Evolutionary conservation across 169 alveolate species (phyloP).

Genomic region (Plasmodium inui): DNA sequence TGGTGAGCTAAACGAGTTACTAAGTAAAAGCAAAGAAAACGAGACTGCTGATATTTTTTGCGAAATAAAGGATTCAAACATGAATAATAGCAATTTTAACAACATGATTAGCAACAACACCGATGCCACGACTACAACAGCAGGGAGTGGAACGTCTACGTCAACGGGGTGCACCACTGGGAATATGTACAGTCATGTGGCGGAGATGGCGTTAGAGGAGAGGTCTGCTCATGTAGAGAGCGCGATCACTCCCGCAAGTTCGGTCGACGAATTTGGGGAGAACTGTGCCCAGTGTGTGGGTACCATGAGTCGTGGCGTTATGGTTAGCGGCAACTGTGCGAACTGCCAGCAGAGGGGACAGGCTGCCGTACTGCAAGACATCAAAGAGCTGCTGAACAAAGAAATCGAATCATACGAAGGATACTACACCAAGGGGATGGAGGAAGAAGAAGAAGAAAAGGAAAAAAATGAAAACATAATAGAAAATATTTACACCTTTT

Average conservation of each 20-base stretch:
- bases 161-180: background rate
- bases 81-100: slow-evolving; percentile 4
- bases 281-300: background rate
- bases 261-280: background rate
- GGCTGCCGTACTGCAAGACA: slow-evolving; percentile 2
- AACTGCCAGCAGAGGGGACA: background rate
- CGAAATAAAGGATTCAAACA: slow-evolving; percentile 9
- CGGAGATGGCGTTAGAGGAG: background rate
- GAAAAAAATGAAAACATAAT: slow-evolving; percentile 5
- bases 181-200: background rate
- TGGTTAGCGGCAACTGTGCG: background rate
- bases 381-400: slow-evolving; percentile 35
- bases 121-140: slow-evolving; percentile 15
- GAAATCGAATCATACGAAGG: slow-evolving; percentile 37
- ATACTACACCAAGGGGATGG: background rate
- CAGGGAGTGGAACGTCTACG: background rate
- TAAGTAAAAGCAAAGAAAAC: slow-evolving; percentile 27
- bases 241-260: background rate
- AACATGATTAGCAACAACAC: slow-evolving; percentile 46
- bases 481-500: slow-evolving; percentile 43
- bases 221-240: background rate
- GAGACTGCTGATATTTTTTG: slow-evolving; percentile 9
- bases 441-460: slow-evolving; percentile 2
- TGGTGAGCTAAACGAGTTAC: background rate
- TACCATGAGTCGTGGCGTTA: background rate